Base-by-base conservation (phyloP, 257 asterid genomes). In the Solanum habrochaites region DNA sequence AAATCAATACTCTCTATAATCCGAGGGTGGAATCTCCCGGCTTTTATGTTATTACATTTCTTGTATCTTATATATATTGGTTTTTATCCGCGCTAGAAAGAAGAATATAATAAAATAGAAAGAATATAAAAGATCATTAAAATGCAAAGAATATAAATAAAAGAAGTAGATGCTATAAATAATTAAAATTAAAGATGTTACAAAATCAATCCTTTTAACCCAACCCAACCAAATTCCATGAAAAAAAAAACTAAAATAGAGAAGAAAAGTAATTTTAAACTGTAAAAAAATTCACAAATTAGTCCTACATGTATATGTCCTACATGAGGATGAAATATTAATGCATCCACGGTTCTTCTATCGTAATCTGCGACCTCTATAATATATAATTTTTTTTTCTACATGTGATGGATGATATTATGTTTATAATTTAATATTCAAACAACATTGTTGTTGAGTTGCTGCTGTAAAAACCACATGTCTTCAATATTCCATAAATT, bases 401-500 rank as follows among this genome's bases (percentile, higher is more conserved):
- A 45, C 40, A 78, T 52, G 56, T 74, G 56, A 64, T 83, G 18
- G 56, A 64, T 83, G 23, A 37, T 39, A 83, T 62, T 42, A 21
- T 25, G 52, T 25, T 64, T 42, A 42, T 32, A 32, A 32, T 75
- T 75, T 75, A 62, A 64, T 78, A 11, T 21, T 78, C 40, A 78
- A 13, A 78, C 10, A 4, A 60, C 40, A 60, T 83, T 66, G 75
- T 75, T 15, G 88, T 87, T 88, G 89, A 92, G 90, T 71, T 92
- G 93, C 74, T 95, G 90, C 83, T 91, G 94, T 77, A 91, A 87
- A 92, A 93, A 90, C 95, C 95, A 95, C 85, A 86, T 70, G 72
- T 94, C 98, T 37, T 95, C 98, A 16, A 82, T 89, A 31, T 88
- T 90, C 98, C 98, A 94, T 85, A 93, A 86, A 78, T 37, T 88